Conservation (phyloP, 192 early-diverging fungal species). For the Rhizophagus clarus region DNA sequence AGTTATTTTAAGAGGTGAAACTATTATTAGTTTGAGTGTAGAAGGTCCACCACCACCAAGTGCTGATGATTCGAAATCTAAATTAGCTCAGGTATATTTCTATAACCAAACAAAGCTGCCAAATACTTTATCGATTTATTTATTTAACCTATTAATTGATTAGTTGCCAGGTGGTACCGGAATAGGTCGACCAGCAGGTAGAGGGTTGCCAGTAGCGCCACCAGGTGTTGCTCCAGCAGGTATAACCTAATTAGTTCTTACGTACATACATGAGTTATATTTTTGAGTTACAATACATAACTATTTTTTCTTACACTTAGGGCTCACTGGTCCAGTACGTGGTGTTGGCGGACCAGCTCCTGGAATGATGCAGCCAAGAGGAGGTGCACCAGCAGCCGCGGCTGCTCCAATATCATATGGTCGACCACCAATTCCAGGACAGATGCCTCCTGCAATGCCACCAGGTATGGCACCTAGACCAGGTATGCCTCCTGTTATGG, state of each 20-base stretch:
- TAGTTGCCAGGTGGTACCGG: slow-evolving; percentile 67
- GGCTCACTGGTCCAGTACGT: slow-evolving; percentile 88
- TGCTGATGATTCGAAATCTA: slow-evolving; percentile 49
- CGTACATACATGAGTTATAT: no score
- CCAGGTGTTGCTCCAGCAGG: slow-evolving; percentile 41
- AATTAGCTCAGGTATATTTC: slow-evolving; percentile 44
- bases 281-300: no score
- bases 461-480: slow-evolving; percentile 43
- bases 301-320: slow-evolving; percentile 29
- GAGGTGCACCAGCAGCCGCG: slow-evolving; percentile 61
- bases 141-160: neutral
- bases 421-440: slow-evolving; percentile 62
- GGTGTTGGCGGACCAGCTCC: slow-evolving; percentile 94
- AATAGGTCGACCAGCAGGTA: slow-evolving; percentile 80
- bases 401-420: slow-evolving; percentile 79
- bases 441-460: slow-evolving; percentile 58
- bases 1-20: slow-evolving; percentile 94
- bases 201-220: slow-evolving; percentile 52
- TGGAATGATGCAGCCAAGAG: slow-evolving; percentile 85
- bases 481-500: slow-evolving; percentile 19
- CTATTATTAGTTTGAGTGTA: slow-evolving; percentile 86
- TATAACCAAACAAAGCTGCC: neutral
- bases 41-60: slow-evolving; percentile 85
- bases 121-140: neutral
- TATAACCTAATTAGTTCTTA: slow-evolving; percentile 3